Evolutionary conservation across 768 basidiomycete species (phyloP).

Genomic region (Auricularia cornea): DNA sequence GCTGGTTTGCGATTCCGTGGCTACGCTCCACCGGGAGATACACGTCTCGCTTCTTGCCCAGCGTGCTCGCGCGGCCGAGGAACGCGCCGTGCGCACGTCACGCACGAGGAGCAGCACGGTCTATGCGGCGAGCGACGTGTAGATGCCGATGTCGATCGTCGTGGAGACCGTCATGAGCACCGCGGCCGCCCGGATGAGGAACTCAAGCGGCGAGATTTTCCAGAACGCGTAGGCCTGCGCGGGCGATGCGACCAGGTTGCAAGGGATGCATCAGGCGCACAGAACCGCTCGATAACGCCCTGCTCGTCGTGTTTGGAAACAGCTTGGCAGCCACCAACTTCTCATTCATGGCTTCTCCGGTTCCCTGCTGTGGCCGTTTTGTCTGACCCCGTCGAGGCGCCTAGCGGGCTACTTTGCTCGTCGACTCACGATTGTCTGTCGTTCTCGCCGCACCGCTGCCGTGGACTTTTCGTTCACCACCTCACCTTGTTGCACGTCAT

Average conservation of each 20-base stretch:
- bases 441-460: too few species aligned
- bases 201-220: constrained; percentile 90
- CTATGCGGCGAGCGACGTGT: constrained; percentile 76
- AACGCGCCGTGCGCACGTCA: constrained; percentile 81
- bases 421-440: too few species aligned
- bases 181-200: constrained; percentile 78
- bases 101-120: constrained; percentile 74
- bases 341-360: too few species aligned
- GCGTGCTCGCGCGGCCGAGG: constrained; percentile 68
- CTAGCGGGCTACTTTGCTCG: too few species aligned
- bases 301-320: too few species aligned
- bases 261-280: too few species aligned
- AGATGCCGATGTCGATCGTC: constrained; percentile 90
- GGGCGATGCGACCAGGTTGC: constrained; percentile 72
- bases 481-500: too few species aligned
- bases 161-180: constrained; percentile 88
- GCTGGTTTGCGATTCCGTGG: constrained; percentile 51
- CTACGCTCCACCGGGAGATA: constrained; percentile 61
- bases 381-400: too few species aligned
- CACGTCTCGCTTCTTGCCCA: constrained; percentile 56
- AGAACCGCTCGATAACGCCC: too few species aligned
- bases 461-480: too few species aligned
- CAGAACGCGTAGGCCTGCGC: constrained; percentile 79
- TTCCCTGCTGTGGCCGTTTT: too few species aligned
- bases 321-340: too few species aligned